Percentiles rank a stretch among this genome's conserved stretches.
Evolutionary conservation across 441 rosid genomes (phyloP).

Genomic region (Arabidopsis lyrata): DNA sequence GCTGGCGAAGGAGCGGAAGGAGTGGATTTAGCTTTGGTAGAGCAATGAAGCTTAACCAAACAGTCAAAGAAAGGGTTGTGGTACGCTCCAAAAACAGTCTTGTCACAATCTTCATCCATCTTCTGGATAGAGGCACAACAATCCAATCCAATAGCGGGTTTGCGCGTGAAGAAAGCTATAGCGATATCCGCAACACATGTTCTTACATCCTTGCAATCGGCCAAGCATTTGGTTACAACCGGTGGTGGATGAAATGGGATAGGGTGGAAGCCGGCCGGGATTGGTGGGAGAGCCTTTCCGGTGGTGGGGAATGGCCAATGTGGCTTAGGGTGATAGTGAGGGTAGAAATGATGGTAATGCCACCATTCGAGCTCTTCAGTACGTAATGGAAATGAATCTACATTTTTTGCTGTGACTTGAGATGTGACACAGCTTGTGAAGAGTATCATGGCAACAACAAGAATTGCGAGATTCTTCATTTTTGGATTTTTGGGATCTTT

Average conservation of each 20-base stretch:
- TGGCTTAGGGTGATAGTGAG: conserved; percentile 26
- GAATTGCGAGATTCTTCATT: conserved; percentile 31
- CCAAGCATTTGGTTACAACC: conserved; percentile 35
- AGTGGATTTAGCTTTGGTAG: conserved; percentile 25
- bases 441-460: conserved; percentile 21
- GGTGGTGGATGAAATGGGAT: conserved; percentile 37
- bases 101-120: conserved; percentile 38
- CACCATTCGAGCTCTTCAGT: conserved; percentile 27
- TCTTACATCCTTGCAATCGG: conserved; percentile 37
- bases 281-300: conserved; percentile 39
- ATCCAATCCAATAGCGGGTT: conserved; percentile 10
- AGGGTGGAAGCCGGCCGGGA: conserved; percentile 33
- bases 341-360: conserved; percentile 26
- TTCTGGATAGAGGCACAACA: conserved; percentile 38
- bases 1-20: conserved; percentile 39
- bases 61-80: conserved; percentile 42
- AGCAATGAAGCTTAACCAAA: conserved; percentile 33
- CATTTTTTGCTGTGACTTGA: conserved; percentile 18
- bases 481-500: conserved; percentile 16
- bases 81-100: conserved; percentile 40
- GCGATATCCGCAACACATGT: conserved; percentile 31
- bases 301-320: conserved; percentile 17
- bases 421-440: conserved; percentile 26
- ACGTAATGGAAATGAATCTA: conserved; percentile 7
- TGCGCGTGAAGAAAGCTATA: conserved; percentile 35